A percentile compares a stretch with the other conserved stretches of the same genome.
Evolutionary conservation across 495 filamentous ascomycete genomes (phyloP).

Genomic region (Oidiodendron maius): DNA sequence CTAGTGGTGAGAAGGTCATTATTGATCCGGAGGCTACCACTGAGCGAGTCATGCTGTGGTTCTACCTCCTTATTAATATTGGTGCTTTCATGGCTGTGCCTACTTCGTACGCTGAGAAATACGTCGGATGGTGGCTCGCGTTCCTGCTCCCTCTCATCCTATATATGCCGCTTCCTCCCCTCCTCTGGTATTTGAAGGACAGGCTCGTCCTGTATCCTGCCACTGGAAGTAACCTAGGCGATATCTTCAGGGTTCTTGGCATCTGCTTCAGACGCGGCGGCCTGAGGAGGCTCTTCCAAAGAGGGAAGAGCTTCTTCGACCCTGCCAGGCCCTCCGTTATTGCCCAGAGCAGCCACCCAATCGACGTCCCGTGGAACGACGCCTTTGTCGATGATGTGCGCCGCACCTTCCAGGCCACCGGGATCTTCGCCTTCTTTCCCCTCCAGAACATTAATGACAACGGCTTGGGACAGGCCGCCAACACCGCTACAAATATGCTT

Average conservation of each 20-base stretch:
- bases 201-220: constrained; percentile 43
- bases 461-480: constrained; percentile 38
- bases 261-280: constrained; percentile 51
- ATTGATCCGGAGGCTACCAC: constrained; percentile 55
- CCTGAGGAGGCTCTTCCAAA: constrained; percentile 44
- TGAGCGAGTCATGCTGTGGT: constrained; percentile 54
- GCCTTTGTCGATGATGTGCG: constrained; percentile 53
- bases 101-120: constrained; percentile 60
- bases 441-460: constrained; percentile 62
- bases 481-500: constrained; percentile 55
- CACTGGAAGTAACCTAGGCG: constrained; percentile 45
- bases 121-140: constrained; percentile 67
- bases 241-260: constrained; percentile 47
- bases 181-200: constrained; percentile 43
- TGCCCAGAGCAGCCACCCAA: constrained; percentile 37
- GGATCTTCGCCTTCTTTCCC: constrained; percentile 60
- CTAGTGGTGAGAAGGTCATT: constrained; percentile 56
- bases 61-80: constrained; percentile 62
- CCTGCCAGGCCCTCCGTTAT: constrained; percentile 57
- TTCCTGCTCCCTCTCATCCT: constrained; percentile 61
- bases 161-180: constrained; percentile 46
- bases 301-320: constrained; percentile 50
- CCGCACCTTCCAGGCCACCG: constrained; percentile 51
- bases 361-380: constrained; percentile 40
- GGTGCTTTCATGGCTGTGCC: constrained; percentile 33